Conservation (phyloP, 2,329 filamentous ascomycete genomes). For the Macrophomina phaseolina region DNA sequence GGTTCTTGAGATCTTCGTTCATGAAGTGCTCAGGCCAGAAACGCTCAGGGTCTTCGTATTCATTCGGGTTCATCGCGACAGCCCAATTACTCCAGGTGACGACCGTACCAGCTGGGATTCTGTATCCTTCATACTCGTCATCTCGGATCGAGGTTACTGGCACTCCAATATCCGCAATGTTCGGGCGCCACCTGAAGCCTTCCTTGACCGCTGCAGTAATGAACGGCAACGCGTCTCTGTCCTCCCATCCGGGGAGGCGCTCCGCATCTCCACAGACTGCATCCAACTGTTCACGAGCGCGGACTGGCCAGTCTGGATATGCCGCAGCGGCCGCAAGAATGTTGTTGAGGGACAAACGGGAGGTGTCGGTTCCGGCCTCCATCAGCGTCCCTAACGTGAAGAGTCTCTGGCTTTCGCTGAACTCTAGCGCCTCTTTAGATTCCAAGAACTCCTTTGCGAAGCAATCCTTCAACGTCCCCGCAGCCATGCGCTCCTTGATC, state of each 20-base stretch:
- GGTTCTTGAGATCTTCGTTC: constrained; percentile 33
- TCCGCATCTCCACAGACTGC: constrained; percentile 31
- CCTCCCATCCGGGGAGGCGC: constrained; percentile 31
- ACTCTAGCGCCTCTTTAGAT: constrained; percentile 36
- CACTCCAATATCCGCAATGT: constrained; percentile 33
- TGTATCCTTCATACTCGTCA: constrained; percentile 34
- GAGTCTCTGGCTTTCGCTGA: constrained; percentile 43
- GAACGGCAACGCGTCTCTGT: constrained; percentile 30
- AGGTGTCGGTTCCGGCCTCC: constrained; percentile 38
- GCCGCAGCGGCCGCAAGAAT: constrained; percentile 34
- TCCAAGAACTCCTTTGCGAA: constrained; percentile 53
- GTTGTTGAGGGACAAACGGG: constrained; percentile 33
- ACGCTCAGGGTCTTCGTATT: constrained; percentile 31
- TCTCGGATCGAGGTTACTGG: constrained; percentile 32
- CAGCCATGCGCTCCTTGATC: constrained; percentile 39
- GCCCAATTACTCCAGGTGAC: constrained; percentile 35
- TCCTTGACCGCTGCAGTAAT: constrained; percentile 33
- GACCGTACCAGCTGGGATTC: constrained; percentile 33
- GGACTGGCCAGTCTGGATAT: constrained; percentile 32
- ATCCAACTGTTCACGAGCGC: constrained; percentile 33
- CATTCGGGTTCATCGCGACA: constrained; percentile 30
- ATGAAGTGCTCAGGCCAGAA: constrained; percentile 36
- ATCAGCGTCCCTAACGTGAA: constrained; percentile 39
- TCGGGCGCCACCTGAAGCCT: constrained; percentile 33
- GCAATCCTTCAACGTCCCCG: constrained; percentile 46